Percentiles rank a stretch among this genome's conserved stretches.
Evolutionary conservation across 1,284 basidiomycete genomes (phyloP).

Genomic region (Boletus calvinii): DNA sequence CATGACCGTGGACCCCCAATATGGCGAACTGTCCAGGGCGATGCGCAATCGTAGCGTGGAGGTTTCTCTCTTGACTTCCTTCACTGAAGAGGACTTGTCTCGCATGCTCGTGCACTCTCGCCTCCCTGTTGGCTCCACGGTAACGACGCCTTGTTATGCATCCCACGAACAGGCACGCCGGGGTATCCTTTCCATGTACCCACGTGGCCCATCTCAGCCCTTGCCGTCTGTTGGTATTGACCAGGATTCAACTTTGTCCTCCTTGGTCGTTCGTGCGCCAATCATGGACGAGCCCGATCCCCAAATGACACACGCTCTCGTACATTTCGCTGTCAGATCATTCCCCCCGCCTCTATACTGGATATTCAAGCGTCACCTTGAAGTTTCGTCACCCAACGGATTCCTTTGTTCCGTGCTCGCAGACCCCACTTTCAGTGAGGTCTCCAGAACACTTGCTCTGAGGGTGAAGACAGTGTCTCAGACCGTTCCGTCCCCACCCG

Average conservation of each 20-base stretch:
- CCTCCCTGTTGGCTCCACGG: conserved; percentile 38
- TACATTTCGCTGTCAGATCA: conserved; percentile 45
- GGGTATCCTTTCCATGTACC: conserved; percentile 18
- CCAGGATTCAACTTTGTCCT: conserved; percentile 49
- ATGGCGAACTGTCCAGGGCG: conserved; percentile 94
- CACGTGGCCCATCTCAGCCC: background rate
- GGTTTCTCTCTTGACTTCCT: conserved; percentile 51
- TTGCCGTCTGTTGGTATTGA: conserved; percentile 39
- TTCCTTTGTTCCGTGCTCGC: conserved; percentile 23
- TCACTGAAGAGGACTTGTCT: conserved; percentile 44
- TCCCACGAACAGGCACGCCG: conserved; percentile 32
- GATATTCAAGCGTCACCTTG: conserved; percentile 38
- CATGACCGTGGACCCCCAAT: conserved; percentile 90
- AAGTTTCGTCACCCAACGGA: conserved; percentile 15
- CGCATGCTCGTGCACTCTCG: conserved; percentile 51
- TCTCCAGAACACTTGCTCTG: conserved; percentile 15
- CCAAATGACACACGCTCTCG: conserved; percentile 29
- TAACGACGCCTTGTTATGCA: conserved; percentile 12
- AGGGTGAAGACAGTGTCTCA: conserved; percentile 17
- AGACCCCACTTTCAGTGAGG: conserved; percentile 17
- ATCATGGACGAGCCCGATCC: conserved; percentile 23
- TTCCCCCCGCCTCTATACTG: conserved; percentile 36
- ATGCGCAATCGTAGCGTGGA: conserved; percentile 99
- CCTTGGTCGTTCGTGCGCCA: conserved; percentile 40
- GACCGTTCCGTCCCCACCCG: conserved; percentile 6